phyloP scores from a whole-genome alignment of 352 stramenopile species.

The Phytophthora cactorum region DNA sequence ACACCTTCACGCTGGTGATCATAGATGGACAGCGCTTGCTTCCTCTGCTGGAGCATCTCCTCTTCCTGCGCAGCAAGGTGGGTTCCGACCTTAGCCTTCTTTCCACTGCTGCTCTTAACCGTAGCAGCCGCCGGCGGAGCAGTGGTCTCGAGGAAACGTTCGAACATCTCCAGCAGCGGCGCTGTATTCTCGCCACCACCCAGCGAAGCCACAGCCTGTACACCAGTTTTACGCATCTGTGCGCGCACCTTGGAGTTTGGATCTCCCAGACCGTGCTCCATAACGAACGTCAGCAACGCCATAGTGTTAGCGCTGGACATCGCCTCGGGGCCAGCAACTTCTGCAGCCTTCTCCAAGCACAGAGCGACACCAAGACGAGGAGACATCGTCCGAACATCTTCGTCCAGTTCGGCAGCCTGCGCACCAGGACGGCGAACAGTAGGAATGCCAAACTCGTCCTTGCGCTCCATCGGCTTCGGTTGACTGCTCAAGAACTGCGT shows the following conservation, averaged over 20 bases:
- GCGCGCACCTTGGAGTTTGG: constrained; percentile 72
- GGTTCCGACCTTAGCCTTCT: constrained; percentile 44
- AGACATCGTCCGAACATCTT: constrained; percentile 64
- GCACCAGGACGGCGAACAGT: constrained; percentile 66
- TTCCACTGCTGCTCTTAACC: constrained; percentile 14
- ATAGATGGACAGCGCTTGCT: constrained; percentile 60
- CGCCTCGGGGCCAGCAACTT: constrained; percentile 33
- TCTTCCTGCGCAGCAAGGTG: constrained; percentile 36
- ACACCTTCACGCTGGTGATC: constrained; percentile 91
- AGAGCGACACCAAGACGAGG: constrained; percentile 77
- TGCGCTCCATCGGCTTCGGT: constrained; percentile 56
- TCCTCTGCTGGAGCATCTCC: constrained; percentile 39
- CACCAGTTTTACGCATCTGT: constrained; percentile 87
- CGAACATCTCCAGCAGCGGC: constrained; percentile 74
- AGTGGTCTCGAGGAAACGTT: constrained; percentile 74
- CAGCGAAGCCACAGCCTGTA: constrained; percentile 77
- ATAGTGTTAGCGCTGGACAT: constrained; percentile 72
- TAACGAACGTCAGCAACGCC: constrained; percentile 78
- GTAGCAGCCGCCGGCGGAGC: constrained; percentile 28
- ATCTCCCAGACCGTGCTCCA: constrained; percentile 80
- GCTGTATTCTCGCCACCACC: constrained; percentile 72
- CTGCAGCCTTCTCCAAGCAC: constrained; percentile 77
- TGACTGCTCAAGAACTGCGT: constrained; percentile 65
- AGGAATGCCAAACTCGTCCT: constrained; percentile 81
- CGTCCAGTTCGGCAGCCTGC: constrained; percentile 44